Conservation (phyloP, 169 alveolate species). For the Babesia bigemina region DNA sequence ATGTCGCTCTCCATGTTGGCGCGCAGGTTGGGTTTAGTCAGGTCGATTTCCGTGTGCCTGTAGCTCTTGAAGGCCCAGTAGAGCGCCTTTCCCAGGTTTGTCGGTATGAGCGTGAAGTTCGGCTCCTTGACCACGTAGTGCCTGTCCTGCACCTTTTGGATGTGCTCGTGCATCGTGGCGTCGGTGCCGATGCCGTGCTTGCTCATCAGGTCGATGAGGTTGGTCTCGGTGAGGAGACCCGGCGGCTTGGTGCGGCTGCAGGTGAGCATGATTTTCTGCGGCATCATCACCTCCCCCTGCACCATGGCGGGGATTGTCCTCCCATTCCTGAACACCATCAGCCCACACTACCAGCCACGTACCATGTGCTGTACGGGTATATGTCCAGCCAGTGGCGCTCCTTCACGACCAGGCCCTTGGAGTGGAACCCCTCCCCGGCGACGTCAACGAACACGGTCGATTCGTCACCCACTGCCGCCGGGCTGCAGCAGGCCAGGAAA, state of each 20-base stretch:
- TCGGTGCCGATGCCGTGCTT: slow-evolving; percentile 98
- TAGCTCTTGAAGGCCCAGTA: slow-evolving; percentile 71
- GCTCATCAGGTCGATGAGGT: slow-evolving; percentile 93
- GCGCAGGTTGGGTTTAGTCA: slow-evolving; percentile 87
- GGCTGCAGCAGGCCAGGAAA: slow-evolving; percentile 85
- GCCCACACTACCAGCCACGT: slow-evolving; percentile 27
- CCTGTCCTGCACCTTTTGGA: slow-evolving; percentile 94
- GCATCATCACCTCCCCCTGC: slow-evolving; percentile 77
- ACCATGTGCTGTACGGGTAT: slow-evolving; percentile 82
- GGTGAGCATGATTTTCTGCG: slow-evolving; percentile 70
- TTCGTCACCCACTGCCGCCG: slow-evolving; percentile 81
- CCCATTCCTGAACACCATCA: slow-evolving; percentile 39
- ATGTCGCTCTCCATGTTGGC: slow-evolving; percentile 92
- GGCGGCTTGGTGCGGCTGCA: slow-evolving; percentile 92
- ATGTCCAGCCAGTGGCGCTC: slow-evolving; percentile 65
- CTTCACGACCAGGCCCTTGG: slow-evolving; percentile 50
- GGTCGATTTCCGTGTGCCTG: slow-evolving; percentile 64
- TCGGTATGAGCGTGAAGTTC: slow-evolving; percentile 59
- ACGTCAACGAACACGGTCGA: slow-evolving; percentile 74
- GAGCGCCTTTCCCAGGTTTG: slow-evolving; percentile 70
- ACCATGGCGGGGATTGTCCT: slow-evolving; percentile 80
- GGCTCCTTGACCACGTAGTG: slow-evolving; percentile 85
- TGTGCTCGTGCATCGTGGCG: slow-evolving; percentile 99
- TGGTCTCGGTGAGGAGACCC: slow-evolving; percentile 90
- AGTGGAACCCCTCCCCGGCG: slow-evolving; percentile 69